Evolutionary conservation across 371 early-diverging fungal genomes (phyloP).

Genomic region (Rhizopus delemar): DNA sequence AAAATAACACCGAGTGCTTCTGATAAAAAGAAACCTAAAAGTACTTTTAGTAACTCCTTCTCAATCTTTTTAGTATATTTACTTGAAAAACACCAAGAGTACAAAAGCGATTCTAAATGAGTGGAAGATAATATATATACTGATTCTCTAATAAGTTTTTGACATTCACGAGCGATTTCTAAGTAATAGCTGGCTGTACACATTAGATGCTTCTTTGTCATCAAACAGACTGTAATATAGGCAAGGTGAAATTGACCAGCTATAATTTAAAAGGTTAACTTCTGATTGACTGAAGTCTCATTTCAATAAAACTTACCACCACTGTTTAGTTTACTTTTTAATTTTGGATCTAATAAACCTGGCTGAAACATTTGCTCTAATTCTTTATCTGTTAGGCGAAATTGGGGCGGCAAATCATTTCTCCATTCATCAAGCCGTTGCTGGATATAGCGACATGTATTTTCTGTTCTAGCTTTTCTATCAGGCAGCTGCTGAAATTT

Average conservation of each 20-base stretch:
- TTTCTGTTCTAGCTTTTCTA: slow-evolving; percentile 25
- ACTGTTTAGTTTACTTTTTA: slow-evolving; percentile 29
- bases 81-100: slow-evolving; percentile 41
- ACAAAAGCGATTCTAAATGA: slow-evolving; percentile 17
- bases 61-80: slow-evolving; percentile 6
- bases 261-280: slow-evolving; percentile 5
- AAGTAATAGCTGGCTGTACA: slow-evolving; percentile 13
- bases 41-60: background rate
- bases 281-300: background rate
- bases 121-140: slow-evolving; percentile 27
- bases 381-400: slow-evolving; percentile 24
- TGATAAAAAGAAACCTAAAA: slow-evolving; percentile 27
- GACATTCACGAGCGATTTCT: slow-evolving; percentile 19
- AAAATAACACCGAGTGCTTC: slow-evolving; percentile 30
- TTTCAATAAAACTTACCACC: slow-evolving; percentile 28
- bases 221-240: slow-evolving; percentile 26
- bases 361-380: slow-evolving; percentile 16
- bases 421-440: slow-evolving; percentile 34
- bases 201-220: slow-evolving; percentile 31
- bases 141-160: slow-evolving; percentile 16
- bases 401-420: slow-evolving; percentile 21
- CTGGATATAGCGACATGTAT: slow-evolving; percentile 25
- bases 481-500: slow-evolving; percentile 29
- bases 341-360: slow-evolving; percentile 10
- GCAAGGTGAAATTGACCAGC: slow-evolving; percentile 32